phyloP scores from a whole-genome alignment of 2,329 filamentous ascomycete species.

The Lecanicillium sp. region DNA sequence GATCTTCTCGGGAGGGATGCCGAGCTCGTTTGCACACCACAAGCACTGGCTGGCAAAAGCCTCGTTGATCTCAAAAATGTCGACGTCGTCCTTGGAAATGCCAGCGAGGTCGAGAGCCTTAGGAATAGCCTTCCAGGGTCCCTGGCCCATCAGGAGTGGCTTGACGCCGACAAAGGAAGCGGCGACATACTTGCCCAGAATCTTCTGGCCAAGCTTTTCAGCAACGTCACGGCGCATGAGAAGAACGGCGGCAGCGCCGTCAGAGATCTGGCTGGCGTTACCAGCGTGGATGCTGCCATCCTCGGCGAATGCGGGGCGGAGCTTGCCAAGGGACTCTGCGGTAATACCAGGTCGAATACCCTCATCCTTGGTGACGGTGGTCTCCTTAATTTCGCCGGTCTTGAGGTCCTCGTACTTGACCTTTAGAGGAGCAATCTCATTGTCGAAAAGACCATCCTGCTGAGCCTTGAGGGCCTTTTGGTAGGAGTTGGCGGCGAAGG shows the following conservation, averaged over 20 bases:
- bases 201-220: conserved; percentile 75
- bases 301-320: conserved; percentile 82
- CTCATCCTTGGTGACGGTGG: conserved; percentile 79
- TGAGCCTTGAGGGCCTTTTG: conserved; percentile 84
- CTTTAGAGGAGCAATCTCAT: conserved; percentile 81
- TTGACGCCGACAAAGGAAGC: conserved; percentile 82
- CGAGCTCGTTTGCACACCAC: conserved; percentile 86
- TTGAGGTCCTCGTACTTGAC: conserved; percentile 89
- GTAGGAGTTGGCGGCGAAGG: conserved; percentile 90
- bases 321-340: conserved; percentile 80
- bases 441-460: conserved; percentile 78
- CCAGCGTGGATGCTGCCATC: conserved; percentile 92
- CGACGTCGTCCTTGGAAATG: conserved; percentile 80
- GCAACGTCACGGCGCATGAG: conserved; percentile 93
- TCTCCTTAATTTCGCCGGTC: conserved; percentile 73
- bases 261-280: conserved; percentile 91
- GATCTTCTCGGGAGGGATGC: conserved; percentile 75
- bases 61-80: conserved; percentile 99
- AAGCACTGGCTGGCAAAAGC: conserved; percentile 93
- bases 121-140: conserved; percentile 93
- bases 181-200: conserved; percentile 87
- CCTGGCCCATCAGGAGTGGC: conserved; percentile 91
- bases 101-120: conserved; percentile 83
- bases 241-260: conserved; percentile 89
- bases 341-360: conserved; percentile 82